These are phyloP conservation scores for Darksidea phi DNA, from an alignment of 495 filamentous ascomycete species.

Conservation along the genomic window DNA sequence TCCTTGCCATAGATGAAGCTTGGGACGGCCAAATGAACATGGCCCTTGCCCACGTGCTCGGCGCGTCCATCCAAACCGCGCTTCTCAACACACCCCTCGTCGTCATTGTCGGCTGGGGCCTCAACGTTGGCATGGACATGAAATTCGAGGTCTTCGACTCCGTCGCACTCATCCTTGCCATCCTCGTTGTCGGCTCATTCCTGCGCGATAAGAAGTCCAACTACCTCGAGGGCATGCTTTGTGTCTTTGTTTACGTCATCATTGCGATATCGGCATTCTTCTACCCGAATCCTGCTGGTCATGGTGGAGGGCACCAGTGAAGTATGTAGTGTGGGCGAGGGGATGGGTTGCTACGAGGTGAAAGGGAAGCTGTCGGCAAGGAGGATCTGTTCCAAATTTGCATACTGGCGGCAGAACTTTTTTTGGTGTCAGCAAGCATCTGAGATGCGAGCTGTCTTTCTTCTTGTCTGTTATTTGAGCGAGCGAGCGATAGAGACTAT, in stretches of 20 bases:
- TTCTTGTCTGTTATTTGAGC: neutral
- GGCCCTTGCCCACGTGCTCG: conserved; percentile 84
- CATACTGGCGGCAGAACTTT: too few species aligned
- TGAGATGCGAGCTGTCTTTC: too few species aligned
- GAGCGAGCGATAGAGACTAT: conserved; percentile 3
- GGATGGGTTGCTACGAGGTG: neutral
- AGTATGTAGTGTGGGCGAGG: neutral
- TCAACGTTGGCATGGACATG: conserved; percentile 67
- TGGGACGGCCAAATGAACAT: conserved; percentile 89
- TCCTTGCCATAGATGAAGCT: conserved; percentile 88
- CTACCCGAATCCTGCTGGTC: conserved; percentile 54
- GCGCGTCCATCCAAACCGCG: conserved; percentile 84
- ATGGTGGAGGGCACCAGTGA: conserved; percentile 7
- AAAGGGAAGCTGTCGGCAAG: neutral
- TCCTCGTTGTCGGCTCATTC: conserved; percentile 65
- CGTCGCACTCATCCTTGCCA: conserved; percentile 79
- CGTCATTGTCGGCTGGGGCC: conserved; percentile 82
- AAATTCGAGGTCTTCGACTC: conserved; percentile 89
- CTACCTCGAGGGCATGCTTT: conserved; percentile 53
- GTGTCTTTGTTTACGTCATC: conserved; percentile 66
- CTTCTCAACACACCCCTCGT: conserved; percentile 84
- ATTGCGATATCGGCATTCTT: conserved; percentile 62
- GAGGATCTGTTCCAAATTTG: too few species aligned
- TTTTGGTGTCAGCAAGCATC: too few species aligned
- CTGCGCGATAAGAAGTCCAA: conserved; percentile 49